A percentile compares a stretch with the other conserved stretches of the same genome.
These are phyloP conservation scores for Penicillium macrosclerotiorum DNA, from an alignment of 495 filamentous ascomycete species.

Conservation along the genomic window DNA sequence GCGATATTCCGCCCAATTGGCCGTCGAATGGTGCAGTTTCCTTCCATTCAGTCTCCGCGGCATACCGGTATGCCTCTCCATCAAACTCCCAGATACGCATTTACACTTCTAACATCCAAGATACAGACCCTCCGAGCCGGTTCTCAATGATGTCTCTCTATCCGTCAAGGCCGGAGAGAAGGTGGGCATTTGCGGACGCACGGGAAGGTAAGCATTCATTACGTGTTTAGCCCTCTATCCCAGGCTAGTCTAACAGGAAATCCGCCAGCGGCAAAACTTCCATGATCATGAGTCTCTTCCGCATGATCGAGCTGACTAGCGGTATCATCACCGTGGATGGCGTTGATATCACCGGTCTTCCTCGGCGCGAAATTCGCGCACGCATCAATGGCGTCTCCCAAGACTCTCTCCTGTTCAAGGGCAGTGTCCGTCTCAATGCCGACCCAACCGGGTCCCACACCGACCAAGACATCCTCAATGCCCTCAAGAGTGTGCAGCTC, in stretches of 20 bases:
- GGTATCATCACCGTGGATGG: conserved; percentile 50
- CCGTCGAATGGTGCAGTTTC: conserved; percentile 51
- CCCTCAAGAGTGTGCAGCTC: conserved; percentile 49
- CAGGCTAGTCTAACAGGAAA: not conserved
- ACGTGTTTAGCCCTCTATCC: not conserved
- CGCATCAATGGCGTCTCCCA: conserved; percentile 55
- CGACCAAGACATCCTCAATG: conserved; percentile 40
- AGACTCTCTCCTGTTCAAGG: conserved; percentile 52
- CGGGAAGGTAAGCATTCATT: conserved; percentile 37
- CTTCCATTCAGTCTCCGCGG: conserved; percentile 42
- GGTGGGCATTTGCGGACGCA: conserved; percentile 51
- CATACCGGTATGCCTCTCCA: conserved; percentile 39
- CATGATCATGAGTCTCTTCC: conserved; percentile 51
- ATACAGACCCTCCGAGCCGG: conserved; percentile 34
- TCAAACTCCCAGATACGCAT: too few relatives aligned
- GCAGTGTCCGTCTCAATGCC: conserved; percentile 47
- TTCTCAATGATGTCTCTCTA: conserved; percentile 51
- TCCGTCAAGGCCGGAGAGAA: conserved; percentile 55
- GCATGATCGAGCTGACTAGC: conserved; percentile 46
- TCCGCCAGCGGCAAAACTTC: conserved; percentile 49
- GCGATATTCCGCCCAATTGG: conserved; percentile 43
- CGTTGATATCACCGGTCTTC: conserved; percentile 45
- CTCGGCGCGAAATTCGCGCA: conserved; percentile 45
- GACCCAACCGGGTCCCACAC: conserved; percentile 36
- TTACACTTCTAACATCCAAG: conserved; percentile 10